Evolutionary conservation across 257 asterid species (phyloP).

Genomic region (Plectranthus barbatus): DNA sequence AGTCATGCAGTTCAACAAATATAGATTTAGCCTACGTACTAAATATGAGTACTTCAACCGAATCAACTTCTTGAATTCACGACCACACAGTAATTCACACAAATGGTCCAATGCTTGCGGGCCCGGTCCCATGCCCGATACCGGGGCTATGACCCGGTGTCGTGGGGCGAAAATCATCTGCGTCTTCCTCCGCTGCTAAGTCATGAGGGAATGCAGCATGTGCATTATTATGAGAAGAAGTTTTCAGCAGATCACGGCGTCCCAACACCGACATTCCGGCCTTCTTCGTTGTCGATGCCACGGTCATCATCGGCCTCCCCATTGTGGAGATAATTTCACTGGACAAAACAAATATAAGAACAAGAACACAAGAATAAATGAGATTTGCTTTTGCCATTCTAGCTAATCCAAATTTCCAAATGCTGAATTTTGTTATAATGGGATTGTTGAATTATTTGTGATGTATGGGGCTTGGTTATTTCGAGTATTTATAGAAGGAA

Average conservation of each 20-base stretch:
- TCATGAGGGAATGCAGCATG: background rate
- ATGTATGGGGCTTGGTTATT: background rate
- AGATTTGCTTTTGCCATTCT: constrained; percentile 20
- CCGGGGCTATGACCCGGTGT: constrained; percentile 38
- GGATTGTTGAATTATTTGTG: background rate
- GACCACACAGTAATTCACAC: background rate
- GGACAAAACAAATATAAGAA: constrained; percentile 14
- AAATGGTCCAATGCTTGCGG: constrained; percentile 12
- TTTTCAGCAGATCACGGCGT: background rate
- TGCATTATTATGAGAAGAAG: background rate
- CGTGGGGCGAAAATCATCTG: constrained; percentile 20
- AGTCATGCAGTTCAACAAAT: too few species aligned
- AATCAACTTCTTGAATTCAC: too few species aligned
- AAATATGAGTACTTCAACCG: too few species aligned
- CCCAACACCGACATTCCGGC: too few species aligned
- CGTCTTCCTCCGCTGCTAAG: background rate
- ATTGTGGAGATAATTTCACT: constrained; percentile 1
- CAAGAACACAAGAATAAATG: background rate
- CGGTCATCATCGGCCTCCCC: constrained; percentile 10
- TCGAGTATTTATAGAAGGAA: constrained; percentile 22
- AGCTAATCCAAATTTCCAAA: background rate
- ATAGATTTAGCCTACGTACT: too few species aligned
- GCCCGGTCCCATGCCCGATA: constrained; percentile 31
- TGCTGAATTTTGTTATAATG: too few species aligned
- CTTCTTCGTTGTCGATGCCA: background rate